Evolutionary conservation across 1,284 basidiomycete genomes (phyloP), one percentile per base, ranked within the genome.

Genomic region (Phylloporus gajari): DNA sequence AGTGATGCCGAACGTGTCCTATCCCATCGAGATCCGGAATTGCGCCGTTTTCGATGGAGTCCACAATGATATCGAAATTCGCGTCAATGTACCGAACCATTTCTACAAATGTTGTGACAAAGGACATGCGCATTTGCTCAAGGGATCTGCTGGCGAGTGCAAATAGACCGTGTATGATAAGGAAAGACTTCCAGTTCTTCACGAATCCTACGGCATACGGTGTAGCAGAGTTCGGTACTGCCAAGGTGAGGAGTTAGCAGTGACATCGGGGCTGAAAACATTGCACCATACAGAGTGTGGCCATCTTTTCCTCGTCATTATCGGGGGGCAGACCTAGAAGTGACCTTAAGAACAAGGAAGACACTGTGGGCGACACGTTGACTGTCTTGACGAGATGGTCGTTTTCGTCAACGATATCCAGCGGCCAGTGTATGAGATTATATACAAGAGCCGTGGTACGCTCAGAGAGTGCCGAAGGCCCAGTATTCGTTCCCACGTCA

Each of bases 131-230:
- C n/a, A 74, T 74, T 5, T 35, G 1, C 48, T 70, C 66, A 15
- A 79, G 63, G 17, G 69, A 65, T 53, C 42, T 67, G 65, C 72
- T 69, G 5, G 65, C 30, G 21, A 81, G 19, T 19, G 71, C 67
- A 61, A 79, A 80, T 17, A 80, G 38, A 2, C 65, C 78, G 23
- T 77, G 78, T 13, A 77, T 71, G 6, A 80, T 62, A n/a, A 79
- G 77, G 42, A 73, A 81, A 19, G 79, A 70, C 6, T 69, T 67
- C 68, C 72, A 77, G 19, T 73, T 70, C 51, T 35, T 35, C 67
- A 79, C 73, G 42, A 81, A 74, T 15, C 59, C 65, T 3, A 68
- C 53, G 1, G 78, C 80, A 44, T 70, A 70, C 3, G 78, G 77
- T 7, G 74, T 71, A n/a, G 72, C 68, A 17, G 75, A 68, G 27